Base-by-base conservation (phyloP, 1,284 basidiomycete genomes). In the Volvariella surrecta region DNA sequence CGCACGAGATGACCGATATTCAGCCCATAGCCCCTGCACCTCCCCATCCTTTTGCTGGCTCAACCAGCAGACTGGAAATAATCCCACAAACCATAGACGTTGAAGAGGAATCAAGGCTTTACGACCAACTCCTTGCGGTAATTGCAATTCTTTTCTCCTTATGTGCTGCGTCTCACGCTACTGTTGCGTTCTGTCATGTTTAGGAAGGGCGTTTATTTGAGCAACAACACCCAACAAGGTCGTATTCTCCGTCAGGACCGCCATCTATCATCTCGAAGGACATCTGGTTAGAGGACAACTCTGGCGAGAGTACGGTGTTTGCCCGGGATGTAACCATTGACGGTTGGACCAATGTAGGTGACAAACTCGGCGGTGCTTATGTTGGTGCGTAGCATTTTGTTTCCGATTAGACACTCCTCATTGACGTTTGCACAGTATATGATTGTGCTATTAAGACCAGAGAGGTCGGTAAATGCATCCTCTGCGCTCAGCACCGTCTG, bases 291-390 rank as follows among this genome's bases (percentile, higher is more conserved):
- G 74, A 68, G 0, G 79, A 83, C 48, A 74, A 74, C 45, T 67
- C 64, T 0, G 75, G 76, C 0, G 66, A 71, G 40, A 18, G 56
- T 1, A 52, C 53, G 0, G 62, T 67, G 1, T 85, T 85, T 52
- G 73, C 82, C 2, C 67, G 75, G 35, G 73, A 76, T 50, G 79
- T 84, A 2, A 64, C 67, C 38, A 79, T 85, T 24, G 63, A 64
- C 13, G 82, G 81, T 0, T 85, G 82, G 82, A 79, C 75, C 13
- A 76, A 68, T 48, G 81, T 85, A 7, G 79, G 79, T 0, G 79
- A 82, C 50, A 67, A 66, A 40, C 64, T 65, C 0, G 73, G 74
- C 15, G 78, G 79, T 1, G 78, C 74, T 1, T 82, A 81, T 53
- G 64, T 82, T 43, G 76, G 79, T 83, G 39, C 43, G 70, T 54